Base-by-base conservation (phyloP, 2,329 filamentous ascomycete species). In the Aspergillus fructus region DNA sequence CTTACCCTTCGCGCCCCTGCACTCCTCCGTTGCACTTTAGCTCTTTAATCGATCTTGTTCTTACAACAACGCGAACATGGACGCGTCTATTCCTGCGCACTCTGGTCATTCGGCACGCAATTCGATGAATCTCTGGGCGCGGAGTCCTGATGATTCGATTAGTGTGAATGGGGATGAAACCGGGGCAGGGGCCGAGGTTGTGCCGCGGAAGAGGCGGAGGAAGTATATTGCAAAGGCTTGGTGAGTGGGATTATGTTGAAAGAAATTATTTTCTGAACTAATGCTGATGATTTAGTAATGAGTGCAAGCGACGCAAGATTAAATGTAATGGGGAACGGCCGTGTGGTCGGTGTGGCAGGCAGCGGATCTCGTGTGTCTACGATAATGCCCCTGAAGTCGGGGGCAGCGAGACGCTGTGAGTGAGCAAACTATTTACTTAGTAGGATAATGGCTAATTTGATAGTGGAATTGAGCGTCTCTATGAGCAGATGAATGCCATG, bases 211-310 rank as follows among this genome's bases (percentile, higher is more conserved):
- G 61, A 85, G 85, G 71, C 78, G 85, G 59, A 85, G 84, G 67
- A 81, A 85, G 61, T 87, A 87, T 69, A 86, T 86, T 59, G 84
- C 83, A 21, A 85, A 86, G 63, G 85, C 85, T 30, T 87, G 85
- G 82, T 85, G 71, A 61, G 75, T 68, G 5, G 17, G 5, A 47
- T 27, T 34, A 4, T 19, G 19, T 9, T 34, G 27, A 30, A 30
- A 30, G 27, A 30, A 30, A 30, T 11, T 30, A 4, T 30, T 30
- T 30, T 11, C 4, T 1, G 17, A 11, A 15, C 53, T 43, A 3
- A 21, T 49, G 33, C 30, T 48, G 30, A 40, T 33, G 4, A 23
- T 40, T 8, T 12, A 84, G 82, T 67, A 86, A 86, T 68, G 83
- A 85, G 66, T 86, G 84, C 74, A 85, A 86, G 70, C 76, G 84